Evolutionary conservation across 768 basidiomycete species (phyloP).

Genomic region (Multifurca ochricompacta): DNA sequence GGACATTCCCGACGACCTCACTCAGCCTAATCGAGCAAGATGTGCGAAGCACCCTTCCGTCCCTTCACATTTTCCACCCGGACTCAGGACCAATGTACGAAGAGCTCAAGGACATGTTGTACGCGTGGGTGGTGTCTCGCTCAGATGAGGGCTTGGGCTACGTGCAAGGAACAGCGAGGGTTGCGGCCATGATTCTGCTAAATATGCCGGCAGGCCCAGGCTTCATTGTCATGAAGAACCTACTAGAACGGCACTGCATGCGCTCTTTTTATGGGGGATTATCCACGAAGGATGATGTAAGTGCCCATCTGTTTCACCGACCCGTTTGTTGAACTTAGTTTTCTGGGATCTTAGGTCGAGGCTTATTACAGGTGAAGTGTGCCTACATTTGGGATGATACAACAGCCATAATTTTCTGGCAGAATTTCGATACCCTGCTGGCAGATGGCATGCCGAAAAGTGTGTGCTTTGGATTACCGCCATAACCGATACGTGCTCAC

Average conservation of each 20-base stretch:
- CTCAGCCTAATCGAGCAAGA: conserved; percentile 66
- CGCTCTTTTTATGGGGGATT: conserved; percentile 77
- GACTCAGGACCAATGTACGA: conserved; percentile 71
- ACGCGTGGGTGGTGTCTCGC: conserved; percentile 82
- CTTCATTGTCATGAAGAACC: conserved; percentile 78
- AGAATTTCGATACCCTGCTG: conserved; percentile 86
- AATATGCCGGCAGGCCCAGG: conserved; percentile 71
- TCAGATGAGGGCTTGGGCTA: conserved; percentile 80
- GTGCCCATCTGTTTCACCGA: conserved; percentile 27
- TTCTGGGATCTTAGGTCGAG: conserved; percentile 51
- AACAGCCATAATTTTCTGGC: not conserved
- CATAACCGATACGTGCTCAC: not conserved
- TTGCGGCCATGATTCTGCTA: conserved; percentile 82
- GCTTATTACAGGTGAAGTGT: conserved; percentile 73
- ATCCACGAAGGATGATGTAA: conserved; percentile 68
- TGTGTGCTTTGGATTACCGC: conserved; percentile 30
- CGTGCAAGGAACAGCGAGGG: conserved; percentile 54
- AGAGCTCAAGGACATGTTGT: conserved; percentile 77
- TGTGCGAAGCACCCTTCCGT: conserved; percentile 62
- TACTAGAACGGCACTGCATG: conserved; percentile 78
- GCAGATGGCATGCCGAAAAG: conserved; percentile 94
- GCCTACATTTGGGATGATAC: not conserved
- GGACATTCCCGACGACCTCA: conserved; percentile 57
- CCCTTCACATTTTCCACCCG: conserved; percentile 71
- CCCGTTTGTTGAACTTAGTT: not conserved